Base-by-base conservation (phyloP, 257 asterid species). In the Solanum neorickii region DNA sequence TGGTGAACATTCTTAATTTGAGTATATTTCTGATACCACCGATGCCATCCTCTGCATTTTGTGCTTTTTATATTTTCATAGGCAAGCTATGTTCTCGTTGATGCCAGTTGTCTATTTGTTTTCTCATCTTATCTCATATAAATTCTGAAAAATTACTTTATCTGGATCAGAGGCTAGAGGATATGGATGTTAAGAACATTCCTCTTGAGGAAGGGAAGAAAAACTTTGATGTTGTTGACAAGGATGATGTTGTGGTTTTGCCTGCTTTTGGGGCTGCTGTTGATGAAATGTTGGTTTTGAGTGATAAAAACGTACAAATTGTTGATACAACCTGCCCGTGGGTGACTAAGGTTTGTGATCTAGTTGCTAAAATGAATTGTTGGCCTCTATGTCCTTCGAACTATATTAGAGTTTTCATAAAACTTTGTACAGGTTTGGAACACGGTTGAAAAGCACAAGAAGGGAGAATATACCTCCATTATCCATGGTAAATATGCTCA, bases 241-340 rank as follows among this genome's bases (percentile, higher is more conserved):
- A 93, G 89, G 98, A 93, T 9, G 99, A 97, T 91, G 99, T 95
- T 12, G 99, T 97, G 66, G 94, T 97, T 46, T 90, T 97, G 90
- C 99, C 99, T 90, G 99, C 99, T 85, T 95, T 95, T 90, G 99
- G 99, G 87, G 99, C 99, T 86, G 95, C 93, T 56, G 98, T 97
- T 13, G 96, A 94, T 86, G 99, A 97, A 93, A 95, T 97, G 99
- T n/a, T 87, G 86, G 86, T 94, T 87, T 89, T 97, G 93, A 94
- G 93, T 42, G 94, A 96, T n/a, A 97, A 92, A 90, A 93, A 94
- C 83, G 98, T 96, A 77, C 99, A 97, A 90, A 95, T 97, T 88
- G 97, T 97, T 83, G 99, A 97, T 91, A 96, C 99, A 78, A 97
- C 99, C 87, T 97, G 99, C 94, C 99, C 99, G 25, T 97, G 99